A percentile compares a stretch with the other conserved stretches of the same genome.
Evolutionary conservation across 2,329 filamentous ascomycete species (phyloP).

Genomic region (Hymenoscyphus albidus): DNA sequence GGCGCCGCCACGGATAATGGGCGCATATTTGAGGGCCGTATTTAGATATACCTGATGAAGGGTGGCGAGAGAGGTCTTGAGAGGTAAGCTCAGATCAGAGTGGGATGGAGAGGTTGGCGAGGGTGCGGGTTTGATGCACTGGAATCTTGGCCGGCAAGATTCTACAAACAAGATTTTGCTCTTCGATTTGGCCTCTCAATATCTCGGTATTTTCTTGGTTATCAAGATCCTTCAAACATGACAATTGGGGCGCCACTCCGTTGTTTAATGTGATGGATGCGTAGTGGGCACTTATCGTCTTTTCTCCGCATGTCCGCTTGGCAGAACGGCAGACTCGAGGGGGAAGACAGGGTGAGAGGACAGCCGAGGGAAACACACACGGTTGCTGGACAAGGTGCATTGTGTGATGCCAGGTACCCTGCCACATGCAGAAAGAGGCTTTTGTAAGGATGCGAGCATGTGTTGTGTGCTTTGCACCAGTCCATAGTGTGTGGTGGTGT

Average conservation of each 20-base stretch:
- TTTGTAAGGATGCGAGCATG: not conserved
- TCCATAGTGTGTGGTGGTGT: not conserved
- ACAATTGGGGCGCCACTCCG: not conserved
- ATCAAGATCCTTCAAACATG: not conserved
- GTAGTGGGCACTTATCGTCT: slow-evolving; percentile 3
- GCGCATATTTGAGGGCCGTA: slow-evolving; percentile 25
- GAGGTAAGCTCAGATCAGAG: not conserved
- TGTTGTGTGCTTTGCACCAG: not conserved
- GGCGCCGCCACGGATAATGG: slow-evolving; percentile 13
- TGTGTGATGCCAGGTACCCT: slow-evolving; percentile 10
- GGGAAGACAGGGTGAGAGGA: not conserved
- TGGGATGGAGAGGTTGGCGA: not conserved
- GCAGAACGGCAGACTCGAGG: not conserved
- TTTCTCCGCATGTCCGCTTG: slow-evolving; percentile 3
- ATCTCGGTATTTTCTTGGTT: not conserved
- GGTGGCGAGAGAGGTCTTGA: slow-evolving; percentile 7
- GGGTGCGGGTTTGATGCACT: not conserved
- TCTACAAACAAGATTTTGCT: slow-evolving; percentile 9
- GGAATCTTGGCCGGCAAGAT: slow-evolving; percentile 28
- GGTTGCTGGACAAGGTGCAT: not conserved
- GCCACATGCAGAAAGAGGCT: slow-evolving; percentile 2
- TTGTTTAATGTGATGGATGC: not conserved
- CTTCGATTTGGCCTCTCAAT: not conserved
- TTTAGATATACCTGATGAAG: slow-evolving; percentile 6
- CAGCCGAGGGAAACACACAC: not conserved